These are phyloP conservation scores for Groenewaldozyma sp. DNA, from an alignment of 1,139 yeast species.

Conservation along the genomic window DNA sequence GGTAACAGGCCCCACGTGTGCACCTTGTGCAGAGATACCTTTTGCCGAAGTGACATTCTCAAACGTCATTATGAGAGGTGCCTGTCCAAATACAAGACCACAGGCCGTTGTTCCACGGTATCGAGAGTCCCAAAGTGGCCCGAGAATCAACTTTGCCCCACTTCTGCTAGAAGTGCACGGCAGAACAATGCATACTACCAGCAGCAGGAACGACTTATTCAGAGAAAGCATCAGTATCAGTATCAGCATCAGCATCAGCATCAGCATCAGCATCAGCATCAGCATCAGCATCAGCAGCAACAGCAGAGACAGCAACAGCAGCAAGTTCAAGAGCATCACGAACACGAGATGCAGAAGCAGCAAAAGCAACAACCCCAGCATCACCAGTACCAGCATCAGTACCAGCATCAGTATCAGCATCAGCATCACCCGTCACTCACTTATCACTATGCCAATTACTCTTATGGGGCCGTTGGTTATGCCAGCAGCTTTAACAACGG, in stretches of 20 bases:
- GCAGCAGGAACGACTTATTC: neutral
- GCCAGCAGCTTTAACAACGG: too few relatives aligned
- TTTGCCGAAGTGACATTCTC: constrained; percentile 24
- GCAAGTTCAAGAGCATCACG: too few relatives aligned
- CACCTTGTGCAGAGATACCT: constrained; percentile 19
- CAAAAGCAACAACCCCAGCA: too few relatives aligned
- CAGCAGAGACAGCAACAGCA: too few relatives aligned
- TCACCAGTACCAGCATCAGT: too few relatives aligned
- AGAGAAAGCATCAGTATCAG: neutral
- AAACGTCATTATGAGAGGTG: constrained; percentile 23
- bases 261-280: constrained; percentile 1
- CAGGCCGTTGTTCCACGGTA: constrained; percentile 16
- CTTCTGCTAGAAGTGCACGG: too few relatives aligned
- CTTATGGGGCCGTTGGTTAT: too few relatives aligned
- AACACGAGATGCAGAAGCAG: too few relatives aligned
- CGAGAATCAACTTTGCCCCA: neutral
- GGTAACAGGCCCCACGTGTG: constrained; percentile 26
- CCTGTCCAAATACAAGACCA: constrained; percentile 13
- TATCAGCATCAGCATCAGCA: neutral
- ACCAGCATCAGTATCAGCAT: too few relatives aligned
- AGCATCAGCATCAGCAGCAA: constrained; percentile 1
- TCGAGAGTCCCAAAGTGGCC: constrained; percentile 17
- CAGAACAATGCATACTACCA: too few relatives aligned
- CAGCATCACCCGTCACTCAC: too few relatives aligned
- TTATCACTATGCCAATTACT: too few relatives aligned